Conservation (phyloP, 2,329 filamentous ascomycete species). For the Stromatinia cepivora region DNA sequence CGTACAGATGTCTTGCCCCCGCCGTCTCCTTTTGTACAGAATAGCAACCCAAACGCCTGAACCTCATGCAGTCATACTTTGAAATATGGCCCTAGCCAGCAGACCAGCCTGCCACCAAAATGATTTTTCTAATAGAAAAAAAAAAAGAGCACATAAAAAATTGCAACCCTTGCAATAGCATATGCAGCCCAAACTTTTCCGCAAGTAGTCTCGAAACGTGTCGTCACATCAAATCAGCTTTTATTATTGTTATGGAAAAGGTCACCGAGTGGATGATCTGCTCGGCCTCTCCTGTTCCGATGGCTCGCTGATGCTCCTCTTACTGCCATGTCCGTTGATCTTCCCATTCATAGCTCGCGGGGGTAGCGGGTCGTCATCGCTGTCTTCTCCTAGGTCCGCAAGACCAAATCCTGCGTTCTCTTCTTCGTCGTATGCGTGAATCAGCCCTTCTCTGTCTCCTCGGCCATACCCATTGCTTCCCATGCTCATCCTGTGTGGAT, state of each 20-base stretch:
- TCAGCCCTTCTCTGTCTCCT: slow-evolving; percentile 76
- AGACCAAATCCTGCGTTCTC: slow-evolving; percentile 72
- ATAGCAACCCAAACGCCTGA: slow-evolving; percentile 25
- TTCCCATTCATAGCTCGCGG: slow-evolving; percentile 34
- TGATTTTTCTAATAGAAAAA: slow-evolving; percentile 21
- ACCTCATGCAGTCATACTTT: slow-evolving; percentile 25
- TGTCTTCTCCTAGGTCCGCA: slow-evolving; percentile 76
- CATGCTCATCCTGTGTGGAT: slow-evolving; percentile 59
- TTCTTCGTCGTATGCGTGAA: slow-evolving; percentile 87
- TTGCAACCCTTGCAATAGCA: slow-evolving; percentile 16
- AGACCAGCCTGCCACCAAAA: slow-evolving; percentile 25
- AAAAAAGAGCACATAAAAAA: slow-evolving; percentile 11
- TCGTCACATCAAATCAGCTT: slow-evolving; percentile 15
- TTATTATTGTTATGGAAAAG: slow-evolving; percentile 13
- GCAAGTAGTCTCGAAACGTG: slow-evolving; percentile 8
- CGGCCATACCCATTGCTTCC: slow-evolving; percentile 58
- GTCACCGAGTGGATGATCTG: slow-evolving; percentile 35
- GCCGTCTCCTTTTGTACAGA: slow-evolving; percentile 22
- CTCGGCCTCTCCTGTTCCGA: slow-evolving; percentile 30
- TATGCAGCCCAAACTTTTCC: slow-evolving; percentile 17
- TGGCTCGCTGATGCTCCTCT: slow-evolving; percentile 37
- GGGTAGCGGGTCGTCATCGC: slow-evolving; percentile 52
- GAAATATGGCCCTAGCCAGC: slow-evolving; percentile 19
- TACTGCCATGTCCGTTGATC: slow-evolving; percentile 35
- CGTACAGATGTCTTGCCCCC: slow-evolving; percentile 23